phyloP scores from a whole-genome alignment of 495 filamentous ascomycete species.

The Talaromyces thailandensis region DNA sequence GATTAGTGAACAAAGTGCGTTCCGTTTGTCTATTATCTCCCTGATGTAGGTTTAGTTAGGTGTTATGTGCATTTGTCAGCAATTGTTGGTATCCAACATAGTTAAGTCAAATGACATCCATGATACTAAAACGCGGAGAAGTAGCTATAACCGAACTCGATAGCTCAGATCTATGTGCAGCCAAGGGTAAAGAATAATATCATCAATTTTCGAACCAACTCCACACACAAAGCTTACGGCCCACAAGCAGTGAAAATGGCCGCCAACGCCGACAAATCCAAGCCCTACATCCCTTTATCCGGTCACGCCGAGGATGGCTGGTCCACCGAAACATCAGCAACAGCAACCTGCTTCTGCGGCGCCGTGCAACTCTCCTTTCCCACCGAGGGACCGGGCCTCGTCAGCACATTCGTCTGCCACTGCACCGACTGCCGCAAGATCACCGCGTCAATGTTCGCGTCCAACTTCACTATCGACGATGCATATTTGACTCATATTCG shows the following conservation, averaged over 20 bases:
- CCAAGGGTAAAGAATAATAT: too few species aligned
- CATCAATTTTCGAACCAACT: too few species aligned
- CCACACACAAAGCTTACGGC: too few species aligned
- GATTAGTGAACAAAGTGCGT: too few species aligned
- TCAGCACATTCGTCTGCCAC: conserved; percentile 47
- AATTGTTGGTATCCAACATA: too few species aligned
- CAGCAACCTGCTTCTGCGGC: conserved; percentile 49
- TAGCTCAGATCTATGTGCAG: too few species aligned
- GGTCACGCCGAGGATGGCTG: conserved; percentile 22
- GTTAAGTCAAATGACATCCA: too few species aligned
- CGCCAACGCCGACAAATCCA: conserved; percentile 6
- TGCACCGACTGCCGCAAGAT: conserved; percentile 51
- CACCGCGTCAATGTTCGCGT: conserved; percentile 51
- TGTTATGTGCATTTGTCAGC: too few species aligned
- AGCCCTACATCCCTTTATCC: conserved; percentile 23
- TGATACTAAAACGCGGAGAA: too few species aligned
- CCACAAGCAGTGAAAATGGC: background rate
- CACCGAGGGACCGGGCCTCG: conserved; percentile 28
- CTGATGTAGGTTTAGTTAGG: too few species aligned
- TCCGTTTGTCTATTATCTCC: too few species aligned
- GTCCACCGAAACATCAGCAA: conserved; percentile 33
- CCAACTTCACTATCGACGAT: conserved; percentile 41
- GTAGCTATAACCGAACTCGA: too few species aligned
- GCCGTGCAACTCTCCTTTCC: conserved; percentile 44
- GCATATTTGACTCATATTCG: conserved; percentile 33